These are phyloP conservation scores for Pseudopithomyces chartarum DNA, from an alignment of 2,329 filamentous ascomycete species.

Conservation along the genomic window DNA sequence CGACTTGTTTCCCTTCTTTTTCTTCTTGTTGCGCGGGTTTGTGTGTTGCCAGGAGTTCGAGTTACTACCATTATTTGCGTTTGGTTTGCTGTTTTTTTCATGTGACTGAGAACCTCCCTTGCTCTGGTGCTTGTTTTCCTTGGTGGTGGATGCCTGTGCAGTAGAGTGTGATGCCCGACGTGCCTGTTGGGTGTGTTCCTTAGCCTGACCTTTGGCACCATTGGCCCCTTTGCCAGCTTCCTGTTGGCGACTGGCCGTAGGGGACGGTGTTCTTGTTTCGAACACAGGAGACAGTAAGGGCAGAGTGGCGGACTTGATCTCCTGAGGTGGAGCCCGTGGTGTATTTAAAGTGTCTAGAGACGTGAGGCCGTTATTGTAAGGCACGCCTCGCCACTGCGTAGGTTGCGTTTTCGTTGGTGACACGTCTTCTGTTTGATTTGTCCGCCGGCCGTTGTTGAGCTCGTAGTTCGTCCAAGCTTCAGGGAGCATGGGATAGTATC, in stretches of 20 bases:
- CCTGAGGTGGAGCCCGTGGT: slow-evolving; percentile 43
- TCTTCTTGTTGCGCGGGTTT: slow-evolving; percentile 31
- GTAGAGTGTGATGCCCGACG: slow-evolving; percentile 34
- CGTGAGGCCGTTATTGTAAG: slow-evolving; percentile 37
- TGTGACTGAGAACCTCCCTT: not conserved
- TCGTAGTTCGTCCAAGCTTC: slow-evolving; percentile 37
- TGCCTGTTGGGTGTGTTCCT: slow-evolving; percentile 32
- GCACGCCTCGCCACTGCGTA: slow-evolving; percentile 36
- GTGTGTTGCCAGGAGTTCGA: slow-evolving; percentile 25
- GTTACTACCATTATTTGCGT: slow-evolving; percentile 28
- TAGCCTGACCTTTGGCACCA: slow-evolving; percentile 32
- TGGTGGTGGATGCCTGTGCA: slow-evolving; percentile 19
- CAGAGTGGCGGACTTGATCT: slow-evolving; percentile 46
- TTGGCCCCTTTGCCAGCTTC: slow-evolving; percentile 36
- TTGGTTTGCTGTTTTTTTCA: slow-evolving; percentile 23
- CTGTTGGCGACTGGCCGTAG: slow-evolving; percentile 58
- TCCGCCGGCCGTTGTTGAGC: slow-evolving; percentile 25
- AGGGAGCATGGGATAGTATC: slow-evolving; percentile 29
- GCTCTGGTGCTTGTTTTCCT: slow-evolving; percentile 29
- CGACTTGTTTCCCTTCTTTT: slow-evolving; percentile 28
- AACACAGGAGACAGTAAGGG: slow-evolving; percentile 72
- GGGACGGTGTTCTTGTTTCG: slow-evolving; percentile 73
- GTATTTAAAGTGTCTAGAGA: slow-evolving; percentile 52
- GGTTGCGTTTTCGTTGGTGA: slow-evolving; percentile 36
- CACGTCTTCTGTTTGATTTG: slow-evolving; percentile 28